Percentiles rank a stretch among this genome's conserved stretches.
phyloP scores from a whole-genome alignment of 1,139 yeast genomes.

The Zygosaccharomyces pseudobailii region DNA sequence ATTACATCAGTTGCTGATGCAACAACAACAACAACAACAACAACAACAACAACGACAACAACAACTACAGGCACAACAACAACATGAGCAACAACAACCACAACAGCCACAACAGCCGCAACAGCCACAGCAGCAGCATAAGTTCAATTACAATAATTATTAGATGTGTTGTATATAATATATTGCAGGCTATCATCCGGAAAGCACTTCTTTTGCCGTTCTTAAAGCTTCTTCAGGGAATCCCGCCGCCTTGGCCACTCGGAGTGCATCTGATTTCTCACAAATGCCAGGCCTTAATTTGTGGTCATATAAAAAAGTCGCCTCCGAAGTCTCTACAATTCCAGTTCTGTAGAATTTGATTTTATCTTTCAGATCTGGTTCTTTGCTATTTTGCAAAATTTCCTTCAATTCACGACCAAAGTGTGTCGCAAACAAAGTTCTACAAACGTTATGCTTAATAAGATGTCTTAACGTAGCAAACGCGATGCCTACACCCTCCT shows the following conservation, averaged over 20 bases:
- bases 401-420: constrained; percentile 65
- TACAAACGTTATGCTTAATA: constrained; percentile 52
- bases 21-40: constrained; percentile 26
- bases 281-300: constrained; percentile 67
- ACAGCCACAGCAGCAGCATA: constrained; percentile 14
- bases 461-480: constrained; percentile 69
- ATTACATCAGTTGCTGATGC: constrained; percentile 34
- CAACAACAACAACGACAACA: constrained; percentile 14
- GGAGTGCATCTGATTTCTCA: constrained; percentile 74
- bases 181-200: background rate
- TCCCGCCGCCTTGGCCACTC: constrained; percentile 80
- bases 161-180: background rate
- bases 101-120: constrained; percentile 2
- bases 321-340: constrained; percentile 38
- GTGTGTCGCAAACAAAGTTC: constrained; percentile 90
- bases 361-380: constrained; percentile 33
- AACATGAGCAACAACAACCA: constrained; percentile 12
- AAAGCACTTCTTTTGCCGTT: constrained; percentile 43
- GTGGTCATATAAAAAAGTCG: constrained; percentile 52
- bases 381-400: constrained; percentile 35
- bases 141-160: constrained; percentile 9
- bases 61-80: constrained; percentile 17
- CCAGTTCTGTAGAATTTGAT: constrained; percentile 50
- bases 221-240: constrained; percentile 61
- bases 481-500: constrained; percentile 88